Percentiles rank a stretch among this genome's conserved stretches.
phyloP scores from a whole-genome alignment of 1,139 yeast species.

The Taphrina wiesneri region DNA sequence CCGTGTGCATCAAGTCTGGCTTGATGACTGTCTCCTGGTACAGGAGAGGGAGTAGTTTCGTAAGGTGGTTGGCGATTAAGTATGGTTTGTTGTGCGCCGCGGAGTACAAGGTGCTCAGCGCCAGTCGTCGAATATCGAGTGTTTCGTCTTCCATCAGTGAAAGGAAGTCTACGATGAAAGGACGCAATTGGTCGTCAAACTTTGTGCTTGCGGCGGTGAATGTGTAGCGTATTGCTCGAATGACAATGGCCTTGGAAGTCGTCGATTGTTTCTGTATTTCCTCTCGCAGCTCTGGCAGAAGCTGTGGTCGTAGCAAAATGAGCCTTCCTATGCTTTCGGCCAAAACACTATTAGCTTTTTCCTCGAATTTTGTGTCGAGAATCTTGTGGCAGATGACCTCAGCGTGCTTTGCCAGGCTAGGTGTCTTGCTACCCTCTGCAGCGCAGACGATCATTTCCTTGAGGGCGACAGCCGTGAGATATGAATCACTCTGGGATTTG shows the following conservation, averaged over 20 bases:
- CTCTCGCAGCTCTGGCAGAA: constrained; percentile 43
- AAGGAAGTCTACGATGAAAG: constrained; percentile 48
- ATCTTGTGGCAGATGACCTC: constrained; percentile 43
- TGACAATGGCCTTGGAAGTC: constrained; percentile 43
- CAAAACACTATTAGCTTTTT: constrained; percentile 44
- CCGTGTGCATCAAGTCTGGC: constrained; percentile 60
- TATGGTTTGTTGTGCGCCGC: constrained; percentile 62
- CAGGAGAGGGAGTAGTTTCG: constrained; percentile 56
- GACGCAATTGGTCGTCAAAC: constrained; percentile 44
- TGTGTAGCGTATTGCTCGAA: constrained; percentile 48
- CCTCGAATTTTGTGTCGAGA: constrained; percentile 37
- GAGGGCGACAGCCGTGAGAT: constrained; percentile 34
- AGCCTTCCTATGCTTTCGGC: constrained; percentile 50
- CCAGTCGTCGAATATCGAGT: constrained; percentile 50
- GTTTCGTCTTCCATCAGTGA: constrained; percentile 45
- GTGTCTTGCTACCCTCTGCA: constrained; percentile 13
- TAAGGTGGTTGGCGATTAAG: constrained; percentile 53
- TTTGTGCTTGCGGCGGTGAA: constrained; percentile 38
- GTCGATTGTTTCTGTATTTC: constrained; percentile 41
- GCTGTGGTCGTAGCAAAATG: constrained; percentile 43
- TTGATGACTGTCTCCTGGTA: constrained; percentile 59
- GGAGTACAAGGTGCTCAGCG: constrained; percentile 61
- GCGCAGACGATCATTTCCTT: constrained; percentile 35
- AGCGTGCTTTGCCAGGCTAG: constrained; percentile 27
- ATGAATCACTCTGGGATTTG: constrained; percentile 45